These are phyloP conservation scores for Saccharomycopsis lassenensis DNA, from an alignment of 805 yeast genomes.

Conservation along the genomic window DNA sequence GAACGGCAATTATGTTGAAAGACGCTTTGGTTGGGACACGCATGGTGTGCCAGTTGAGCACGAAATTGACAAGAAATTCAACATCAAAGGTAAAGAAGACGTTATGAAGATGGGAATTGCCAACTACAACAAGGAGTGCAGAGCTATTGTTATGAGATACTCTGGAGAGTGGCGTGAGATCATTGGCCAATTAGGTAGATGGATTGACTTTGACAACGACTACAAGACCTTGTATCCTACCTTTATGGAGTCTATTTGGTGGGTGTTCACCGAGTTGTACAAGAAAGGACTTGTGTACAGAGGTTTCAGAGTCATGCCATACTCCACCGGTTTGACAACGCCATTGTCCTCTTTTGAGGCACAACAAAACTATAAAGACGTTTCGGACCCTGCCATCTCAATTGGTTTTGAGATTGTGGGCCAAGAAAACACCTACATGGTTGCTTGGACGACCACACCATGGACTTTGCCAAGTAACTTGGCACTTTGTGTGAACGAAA, in stretches of 20 bases:
- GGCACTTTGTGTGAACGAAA: constrained; percentile 85
- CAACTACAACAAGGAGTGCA: constrained; percentile 89
- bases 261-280: constrained; percentile 88
- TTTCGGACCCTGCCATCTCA: constrained; percentile 92
- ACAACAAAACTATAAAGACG: constrained; percentile 96
- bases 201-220: constrained; percentile 99
- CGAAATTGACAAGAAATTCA: constrained; percentile 95
- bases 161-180: constrained; percentile 92
- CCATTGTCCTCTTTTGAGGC: constrained; percentile 97
- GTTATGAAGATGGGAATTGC: constrained; percentile 91
- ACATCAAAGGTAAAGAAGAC: constrained; percentile 87
- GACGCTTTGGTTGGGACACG: constrained; percentile 99
- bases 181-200: constrained; percentile 91
- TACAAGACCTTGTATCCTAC: constrained; percentile 92
- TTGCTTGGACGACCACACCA: constrained; percentile 99
- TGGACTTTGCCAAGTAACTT: constrained; percentile 97
- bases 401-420: constrained; percentile 73
- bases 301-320: constrained; percentile 97
- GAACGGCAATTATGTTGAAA: constrained; percentile 93
- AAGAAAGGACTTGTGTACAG: constrained; percentile 84
- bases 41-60: constrained; percentile 98
- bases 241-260: constrained; percentile 98
- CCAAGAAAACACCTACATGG: constrained; percentile 73
- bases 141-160: constrained; percentile 94
- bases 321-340: constrained; percentile 94